A percentile compares a stretch with the other conserved stretches of the same genome.
Evolutionary conservation across 495 filamentous ascomycete species (phyloP).

Genomic region (Terfezia boudieri): DNA sequence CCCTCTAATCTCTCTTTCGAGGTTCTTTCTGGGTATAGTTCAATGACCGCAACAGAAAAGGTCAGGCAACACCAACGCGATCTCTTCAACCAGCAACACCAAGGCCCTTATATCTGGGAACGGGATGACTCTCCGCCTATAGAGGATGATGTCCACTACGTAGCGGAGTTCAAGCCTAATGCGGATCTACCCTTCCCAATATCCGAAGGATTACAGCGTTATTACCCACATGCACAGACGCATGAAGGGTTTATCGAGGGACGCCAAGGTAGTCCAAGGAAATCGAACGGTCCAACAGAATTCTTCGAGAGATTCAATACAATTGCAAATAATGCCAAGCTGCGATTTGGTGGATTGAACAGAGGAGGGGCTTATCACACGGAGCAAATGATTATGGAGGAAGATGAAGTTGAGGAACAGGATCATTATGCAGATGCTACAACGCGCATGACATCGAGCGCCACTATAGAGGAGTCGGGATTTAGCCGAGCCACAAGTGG

Average conservation of each 20-base stretch:
- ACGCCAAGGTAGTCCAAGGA: not conserved
- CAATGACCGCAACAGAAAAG: conserved; percentile 8
- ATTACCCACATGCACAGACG: conserved; percentile 7
- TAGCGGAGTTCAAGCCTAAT: conserved; percentile 7
- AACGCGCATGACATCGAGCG: conserved; percentile 8
- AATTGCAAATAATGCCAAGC: conserved; percentile 3
- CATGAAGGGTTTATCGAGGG: not conserved
- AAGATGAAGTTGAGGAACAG: conserved; percentile 7
- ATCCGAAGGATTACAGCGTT: conserved; percentile 9
- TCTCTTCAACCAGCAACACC: not conserved
- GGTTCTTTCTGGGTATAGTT: conserved; percentile 13
- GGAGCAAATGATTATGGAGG: not conserved
- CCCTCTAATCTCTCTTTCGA: conserved; percentile 13
- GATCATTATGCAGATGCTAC: conserved; percentile 1
- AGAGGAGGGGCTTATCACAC: conserved; percentile 1
- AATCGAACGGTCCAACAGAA: conserved; percentile 3
- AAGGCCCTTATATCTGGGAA: not conserved
- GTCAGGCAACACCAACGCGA: conserved; percentile 12
- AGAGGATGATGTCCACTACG: not conserved
- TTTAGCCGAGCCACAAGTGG: conserved; percentile 15
- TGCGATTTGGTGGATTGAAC: conserved; percentile 3
- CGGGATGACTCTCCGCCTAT: conserved; percentile 2
- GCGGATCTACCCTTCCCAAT: conserved; percentile 13
- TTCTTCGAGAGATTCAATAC: conserved; percentile 8
- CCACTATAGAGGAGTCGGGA: conserved; percentile 12